Conservation (phyloP, 106 monocot genomes). For the Chionographis japonica region DNA sequence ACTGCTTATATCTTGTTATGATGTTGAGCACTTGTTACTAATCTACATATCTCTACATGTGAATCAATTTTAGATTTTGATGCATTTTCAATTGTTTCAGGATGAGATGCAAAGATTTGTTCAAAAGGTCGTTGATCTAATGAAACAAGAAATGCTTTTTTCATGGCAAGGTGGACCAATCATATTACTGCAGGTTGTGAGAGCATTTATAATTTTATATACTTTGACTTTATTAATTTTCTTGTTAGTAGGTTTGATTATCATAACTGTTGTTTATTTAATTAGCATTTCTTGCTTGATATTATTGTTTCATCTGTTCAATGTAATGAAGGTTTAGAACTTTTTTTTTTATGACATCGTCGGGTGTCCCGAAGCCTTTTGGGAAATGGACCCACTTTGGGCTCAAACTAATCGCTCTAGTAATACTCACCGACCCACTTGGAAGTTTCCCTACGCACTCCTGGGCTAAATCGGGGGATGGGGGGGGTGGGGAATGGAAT, state of each 20-base stretch:
- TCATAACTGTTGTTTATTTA: background rate
- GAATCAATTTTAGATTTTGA: background rate
- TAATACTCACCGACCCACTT: too few species aligned
- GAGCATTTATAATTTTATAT: background rate
- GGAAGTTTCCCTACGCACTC: too few species aligned
- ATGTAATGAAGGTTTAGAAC: too few species aligned
- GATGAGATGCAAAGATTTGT: slow-evolving; percentile 89
- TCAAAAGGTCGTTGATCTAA: slow-evolving; percentile 75
- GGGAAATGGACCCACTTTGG: too few species aligned
- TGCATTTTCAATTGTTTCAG: slow-evolving; percentile 28
- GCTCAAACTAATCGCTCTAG: too few species aligned
- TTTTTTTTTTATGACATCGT: too few species aligned
- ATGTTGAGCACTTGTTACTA: background rate
- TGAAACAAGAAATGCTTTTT: slow-evolving; percentile 80
- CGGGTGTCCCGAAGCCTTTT: too few species aligned
- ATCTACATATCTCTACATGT: background rate
- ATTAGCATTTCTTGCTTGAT: background rate
- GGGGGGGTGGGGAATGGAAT: too few species aligned
- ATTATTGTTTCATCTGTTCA: background rate
- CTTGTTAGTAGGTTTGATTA: too few species aligned
- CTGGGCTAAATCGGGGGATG: too few species aligned
- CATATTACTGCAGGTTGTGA: slow-evolving; percentile 80
- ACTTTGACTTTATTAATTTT: background rate
- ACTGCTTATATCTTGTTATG: too few species aligned
- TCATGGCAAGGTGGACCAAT: slow-evolving; percentile 99